These are phyloP conservation scores for Lachancea fermentati DNA, from an alignment of 805 yeast genomes.

Conservation along the genomic window DNA sequence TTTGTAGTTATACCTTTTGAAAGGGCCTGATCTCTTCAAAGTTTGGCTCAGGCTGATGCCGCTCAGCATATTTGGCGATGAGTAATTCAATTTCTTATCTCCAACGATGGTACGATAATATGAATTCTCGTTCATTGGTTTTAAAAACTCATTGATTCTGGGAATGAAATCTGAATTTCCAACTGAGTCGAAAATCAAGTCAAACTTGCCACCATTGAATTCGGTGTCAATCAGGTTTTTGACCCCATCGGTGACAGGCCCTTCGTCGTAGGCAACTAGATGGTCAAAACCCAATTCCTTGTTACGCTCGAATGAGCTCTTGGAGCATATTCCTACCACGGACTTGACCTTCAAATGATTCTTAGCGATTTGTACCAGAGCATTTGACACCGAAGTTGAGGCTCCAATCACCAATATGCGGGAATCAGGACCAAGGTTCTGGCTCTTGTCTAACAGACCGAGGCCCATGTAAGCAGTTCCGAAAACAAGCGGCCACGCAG, in stretches of 20 bases:
- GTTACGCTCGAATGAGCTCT: slow-evolving; percentile 41
- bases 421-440: slow-evolving; percentile 37
- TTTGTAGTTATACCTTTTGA: slow-evolving; percentile 30
- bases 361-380: slow-evolving; percentile 52
- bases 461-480: slow-evolving; percentile 52
- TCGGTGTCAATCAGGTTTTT: slow-evolving; percentile 26
- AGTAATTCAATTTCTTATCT: slow-evolving; percentile 37
- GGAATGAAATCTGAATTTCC: slow-evolving; percentile 51
- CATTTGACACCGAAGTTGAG: slow-evolving; percentile 62
- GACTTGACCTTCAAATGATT: slow-evolving; percentile 39
- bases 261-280: slow-evolving; percentile 51
- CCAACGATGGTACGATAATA: slow-evolving; percentile 54
- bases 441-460: slow-evolving; percentile 20
- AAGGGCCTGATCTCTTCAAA: slow-evolving; percentile 19
- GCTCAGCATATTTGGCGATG: slow-evolving; percentile 8
- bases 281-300: slow-evolving; percentile 50
- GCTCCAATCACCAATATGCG: slow-evolving; percentile 67
- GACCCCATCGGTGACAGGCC: slow-evolving; percentile 35
- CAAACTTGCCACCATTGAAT: slow-evolving; percentile 43
- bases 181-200: slow-evolving; percentile 57
- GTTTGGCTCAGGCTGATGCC: slow-evolving; percentile 7
- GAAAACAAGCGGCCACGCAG: slow-evolving; percentile 58
- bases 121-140: slow-evolving; percentile 42
- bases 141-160: slow-evolving; percentile 39
- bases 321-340: slow-evolving; percentile 54